These are phyloP conservation scores for Glaciozyma antarctica DNA, from an alignment of 768 basidiomycete species.

Conservation along the genomic window DNA sequence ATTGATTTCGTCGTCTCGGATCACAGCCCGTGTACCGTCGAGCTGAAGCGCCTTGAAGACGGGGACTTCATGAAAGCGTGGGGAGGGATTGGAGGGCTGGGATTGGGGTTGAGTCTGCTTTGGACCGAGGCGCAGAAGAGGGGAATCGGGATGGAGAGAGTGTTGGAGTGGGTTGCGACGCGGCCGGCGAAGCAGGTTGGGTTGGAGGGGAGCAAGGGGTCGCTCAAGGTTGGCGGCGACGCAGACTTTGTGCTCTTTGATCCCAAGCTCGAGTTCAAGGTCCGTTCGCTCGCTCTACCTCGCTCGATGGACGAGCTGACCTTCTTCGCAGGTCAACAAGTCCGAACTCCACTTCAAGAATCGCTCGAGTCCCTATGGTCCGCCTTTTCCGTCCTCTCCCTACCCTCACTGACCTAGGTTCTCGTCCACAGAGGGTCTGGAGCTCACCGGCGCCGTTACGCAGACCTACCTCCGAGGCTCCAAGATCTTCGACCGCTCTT, in stretches of 20 bases:
- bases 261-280: constrained; percentile 42
- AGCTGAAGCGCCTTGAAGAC: constrained; percentile 62
- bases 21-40: constrained; percentile 57
- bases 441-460: constrained; percentile 59
- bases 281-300: constrained; percentile 15
- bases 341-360: constrained; percentile 79
- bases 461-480: constrained; percentile 70
- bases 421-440: constrained; percentile 66
- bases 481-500: constrained; percentile 48
- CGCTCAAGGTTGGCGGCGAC: constrained; percentile 61
- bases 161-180: constrained; percentile 66
- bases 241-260: constrained; percentile 85
- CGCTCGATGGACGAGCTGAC: constrained; percentile 12
- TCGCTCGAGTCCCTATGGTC: constrained; percentile 73
- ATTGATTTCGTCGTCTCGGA: constrained; percentile 94
- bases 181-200: constrained; percentile 73
- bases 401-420: neutral
- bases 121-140: constrained; percentile 71
- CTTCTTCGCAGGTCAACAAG: constrained; percentile 55
- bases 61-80: constrained; percentile 82
- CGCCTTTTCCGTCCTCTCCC: neutral
- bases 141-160: constrained; percentile 51
- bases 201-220: constrained; percentile 60
- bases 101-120: constrained; percentile 74
- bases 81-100: constrained; percentile 89